Percentiles rank a stretch among this genome's conserved stretches.
Conservation (phyloP, 2,329 filamentous ascomycete genomes). For the Aspergillus fructus region DNA sequence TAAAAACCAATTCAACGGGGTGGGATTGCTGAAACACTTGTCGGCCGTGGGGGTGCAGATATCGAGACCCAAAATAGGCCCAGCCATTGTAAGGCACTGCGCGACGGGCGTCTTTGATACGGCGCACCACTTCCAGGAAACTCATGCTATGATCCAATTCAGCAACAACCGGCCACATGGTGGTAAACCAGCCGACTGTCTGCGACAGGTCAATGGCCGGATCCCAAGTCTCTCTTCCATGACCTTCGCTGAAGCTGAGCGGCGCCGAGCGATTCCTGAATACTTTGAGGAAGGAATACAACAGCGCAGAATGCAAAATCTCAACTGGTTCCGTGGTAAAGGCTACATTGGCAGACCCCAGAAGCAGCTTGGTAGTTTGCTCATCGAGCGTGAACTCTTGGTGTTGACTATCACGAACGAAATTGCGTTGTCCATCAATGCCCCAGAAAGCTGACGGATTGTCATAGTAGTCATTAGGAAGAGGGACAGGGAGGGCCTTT, state of each 20-base stretch:
- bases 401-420: too few relatives aligned
- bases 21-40: not conserved
- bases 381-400: too few relatives aligned
- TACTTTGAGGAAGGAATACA: not conserved
- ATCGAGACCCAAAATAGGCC: not conserved
- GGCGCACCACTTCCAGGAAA: not conserved
- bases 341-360: not conserved
- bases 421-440: too few relatives aligned
- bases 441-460: too few relatives aligned
- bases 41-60: not conserved
- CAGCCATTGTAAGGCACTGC: not conserved
- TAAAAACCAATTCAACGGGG: not conserved
- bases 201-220: not conserved
- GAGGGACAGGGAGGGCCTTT: too few relatives aligned
- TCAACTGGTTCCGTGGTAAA: not conserved
- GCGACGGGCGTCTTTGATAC: not conserved
- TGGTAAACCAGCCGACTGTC: not conserved
- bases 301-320: not conserved
- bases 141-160: not conserved
- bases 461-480: too few relatives aligned
- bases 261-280: not conserved
- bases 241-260: not conserved
- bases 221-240: not conserved
- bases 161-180: not conserved
- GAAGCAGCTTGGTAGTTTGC: too few relatives aligned